Conservation (phyloP, 2,329 filamentous ascomycete genomes). For the Teratosphaeria nubilosa region DNA sequence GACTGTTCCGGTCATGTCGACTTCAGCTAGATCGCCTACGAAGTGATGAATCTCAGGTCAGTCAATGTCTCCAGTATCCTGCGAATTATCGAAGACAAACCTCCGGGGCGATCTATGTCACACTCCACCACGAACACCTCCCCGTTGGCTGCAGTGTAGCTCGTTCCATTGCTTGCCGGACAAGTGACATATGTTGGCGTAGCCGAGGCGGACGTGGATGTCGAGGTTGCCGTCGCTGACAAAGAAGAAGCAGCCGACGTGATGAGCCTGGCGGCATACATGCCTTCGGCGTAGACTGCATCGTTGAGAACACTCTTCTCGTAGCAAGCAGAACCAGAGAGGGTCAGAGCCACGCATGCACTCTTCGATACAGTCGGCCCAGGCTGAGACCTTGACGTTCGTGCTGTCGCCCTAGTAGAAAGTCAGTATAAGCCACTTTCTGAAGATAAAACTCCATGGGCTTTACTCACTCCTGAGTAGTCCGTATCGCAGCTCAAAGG, state of each 20-base stretch:
- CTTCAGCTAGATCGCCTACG: not conserved
- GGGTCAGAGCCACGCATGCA: slow-evolving; percentile 19
- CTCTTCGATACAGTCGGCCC: slow-evolving; percentile 15
- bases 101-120: not conserved
- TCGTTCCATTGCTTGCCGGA: not conserved
- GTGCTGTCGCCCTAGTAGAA: slow-evolving; percentile 13
- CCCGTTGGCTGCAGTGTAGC: slow-evolving; percentile 1
- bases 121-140: slow-evolving; percentile 1
- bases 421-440: too few species aligned
- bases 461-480: slow-evolving; percentile 8
- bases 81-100: not conserved
- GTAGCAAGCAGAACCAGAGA: slow-evolving; percentile 14
- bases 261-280: slow-evolving; percentile 1
- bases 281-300: not conserved
- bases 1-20: not conserved
- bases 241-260: not conserved
- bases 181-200: not conserved
- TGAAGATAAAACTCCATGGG: too few species aligned
- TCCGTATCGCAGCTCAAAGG: slow-evolving; percentile 22
- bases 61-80: not conserved
- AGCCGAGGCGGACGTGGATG: not conserved
- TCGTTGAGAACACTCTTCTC: not conserved
- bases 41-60: not conserved
- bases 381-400: slow-evolving; percentile 7
- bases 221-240: not conserved